Percentiles rank a stretch among this genome's conserved stretches.
Evolutionary conservation across 192 early-diverging fungal species (phyloP).

Genomic region (Phycomyces blakesleeanus): DNA sequence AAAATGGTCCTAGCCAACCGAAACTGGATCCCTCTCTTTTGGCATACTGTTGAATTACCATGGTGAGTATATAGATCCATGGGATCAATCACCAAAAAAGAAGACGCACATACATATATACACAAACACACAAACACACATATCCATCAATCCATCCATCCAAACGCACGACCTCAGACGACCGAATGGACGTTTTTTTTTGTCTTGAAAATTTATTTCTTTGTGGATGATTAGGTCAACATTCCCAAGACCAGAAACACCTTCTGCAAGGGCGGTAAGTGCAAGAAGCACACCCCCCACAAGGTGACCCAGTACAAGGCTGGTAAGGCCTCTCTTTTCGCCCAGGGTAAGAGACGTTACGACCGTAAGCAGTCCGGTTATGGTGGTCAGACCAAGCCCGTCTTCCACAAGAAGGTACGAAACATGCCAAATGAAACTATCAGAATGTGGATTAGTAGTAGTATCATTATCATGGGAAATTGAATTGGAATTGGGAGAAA

Average conservation of each 20-base stretch:
- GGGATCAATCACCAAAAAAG: background rate
- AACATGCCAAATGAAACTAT: no score
- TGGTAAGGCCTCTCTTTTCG: constrained; percentile 98
- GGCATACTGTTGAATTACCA: no score
- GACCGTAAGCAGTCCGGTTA: constrained; percentile 92
- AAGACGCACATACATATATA: background rate
- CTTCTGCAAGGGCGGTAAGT: constrained; percentile 97
- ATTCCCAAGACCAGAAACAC: constrained; percentile 99
- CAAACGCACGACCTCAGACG: background rate
- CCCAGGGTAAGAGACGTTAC: constrained; percentile 80
- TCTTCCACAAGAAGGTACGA: constrained; percentile 97
- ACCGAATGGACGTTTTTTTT: background rate
- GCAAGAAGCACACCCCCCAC: constrained; percentile 99
- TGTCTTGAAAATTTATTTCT: no score
- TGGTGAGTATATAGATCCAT: no score
- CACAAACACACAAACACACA: background rate
- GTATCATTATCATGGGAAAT: no score
- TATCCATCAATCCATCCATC: constrained; percentile 7
- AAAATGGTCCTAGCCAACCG: no score
- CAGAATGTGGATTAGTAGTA: no score
- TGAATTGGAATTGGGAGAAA: no score
- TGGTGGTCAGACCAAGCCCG: constrained; percentile 99
- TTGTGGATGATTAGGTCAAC: constrained; percentile 71
- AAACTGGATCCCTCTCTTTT: no score
- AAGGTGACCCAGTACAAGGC: constrained; percentile 99